Base-by-base conservation (phyloP, 148 eudicot genomes). In the Rhododendron kiyosumense region DNA sequence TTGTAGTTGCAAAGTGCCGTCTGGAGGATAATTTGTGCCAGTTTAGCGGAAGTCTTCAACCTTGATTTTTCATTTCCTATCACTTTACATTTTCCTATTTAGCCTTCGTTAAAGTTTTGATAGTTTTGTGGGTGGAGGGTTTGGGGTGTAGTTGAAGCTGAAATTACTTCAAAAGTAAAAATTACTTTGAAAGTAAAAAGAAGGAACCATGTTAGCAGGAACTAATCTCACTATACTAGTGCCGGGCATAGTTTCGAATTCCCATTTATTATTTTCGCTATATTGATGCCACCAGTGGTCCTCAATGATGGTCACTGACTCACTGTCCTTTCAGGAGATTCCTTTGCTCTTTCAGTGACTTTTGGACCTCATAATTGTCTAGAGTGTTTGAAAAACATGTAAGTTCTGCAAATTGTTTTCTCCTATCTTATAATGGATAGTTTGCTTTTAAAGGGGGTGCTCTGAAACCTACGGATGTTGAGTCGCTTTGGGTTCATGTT, bases 401-500 rank as follows among this genome's bases (percentile, higher is more conserved):
- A 6, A 57, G 86, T 52, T 22, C 46, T 49, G n/a, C 34, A 54
- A 75, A 22, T 81, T 52, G 11, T 49, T 54, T 51, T 49, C 74
- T 38, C 43, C 38, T 83, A 20, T 26, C 85, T 83, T 46, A 83
- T 65, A 65, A 24, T 67, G 59, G 57, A 2, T 57, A 59, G 61
- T 34, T 80, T 71, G 32, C 84, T 41, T 26, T 67, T 87, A 32
- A 79, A 97, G 99, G 99, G 34, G 99, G 99, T 92, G 98, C 98
- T 85, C 84, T 97, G 88, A 97, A 97, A 89, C 95, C 99, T 83
- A 95, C 99, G 83, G 98, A 95, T 93, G 90, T 95, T 81, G 93
- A 86, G 69, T 90, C 98, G 22, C 88, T 97, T 83, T 97, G 99
- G 99, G 99, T 95, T 81, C 99, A 97, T 87, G 93, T 97, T 61